Base-by-base conservation (phyloP, 1,284 basidiomycete species). In the Ceratorhiza oryzae-sativae region DNA sequence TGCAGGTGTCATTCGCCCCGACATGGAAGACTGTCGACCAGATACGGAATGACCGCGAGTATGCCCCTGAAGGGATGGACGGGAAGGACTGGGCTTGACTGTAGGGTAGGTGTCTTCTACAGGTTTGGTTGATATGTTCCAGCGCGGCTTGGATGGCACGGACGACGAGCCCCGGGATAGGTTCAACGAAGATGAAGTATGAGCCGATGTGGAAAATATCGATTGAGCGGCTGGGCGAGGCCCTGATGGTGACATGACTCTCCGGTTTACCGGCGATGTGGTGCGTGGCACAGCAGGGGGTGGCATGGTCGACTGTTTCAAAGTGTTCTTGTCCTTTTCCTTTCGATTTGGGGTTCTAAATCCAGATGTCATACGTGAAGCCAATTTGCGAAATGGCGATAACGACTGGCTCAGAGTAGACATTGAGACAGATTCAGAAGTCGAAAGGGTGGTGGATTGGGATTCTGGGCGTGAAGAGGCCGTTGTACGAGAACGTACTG, bases 121-220 rank as follows among this genome's bases (percentile, higher is more conserved):
- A 3, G 79, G 73, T 58, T 84, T 91, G 1, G 91, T 93, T 2
- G 92, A 93, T 75, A 88, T 85, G 77, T 94, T 94, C 92, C 92
- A 94, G 25, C 81, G 81, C 71, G 86, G 86, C 75, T 84, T 88
- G 12, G 72, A 27, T 4, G 73, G 73, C 0, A 46, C 73, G 20
- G 73, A 72, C 25, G 61, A 59, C 23, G 61, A 8, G n/a, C 63
- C 73, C 56, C 23, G 58, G 53, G 34, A 10, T 6, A 67, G 34
- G 18, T 45, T 67, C 27, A 48, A n/a, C 8, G 49, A 27, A 3
- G 63, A 67, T 20, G 49, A 30, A n/a, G 3, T 32, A 55, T 36
- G 39, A 20, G n/a, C 36, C n/a, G 63, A 51, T 3, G 48, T 55
- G 12, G 63, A 67, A 18, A 67, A 67, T 23, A 67, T 67, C 20